Evolutionary conservation across 495 filamentous ascomycete genomes (phyloP).

Genomic region (Pyrenopolyporus hunteri): DNA sequence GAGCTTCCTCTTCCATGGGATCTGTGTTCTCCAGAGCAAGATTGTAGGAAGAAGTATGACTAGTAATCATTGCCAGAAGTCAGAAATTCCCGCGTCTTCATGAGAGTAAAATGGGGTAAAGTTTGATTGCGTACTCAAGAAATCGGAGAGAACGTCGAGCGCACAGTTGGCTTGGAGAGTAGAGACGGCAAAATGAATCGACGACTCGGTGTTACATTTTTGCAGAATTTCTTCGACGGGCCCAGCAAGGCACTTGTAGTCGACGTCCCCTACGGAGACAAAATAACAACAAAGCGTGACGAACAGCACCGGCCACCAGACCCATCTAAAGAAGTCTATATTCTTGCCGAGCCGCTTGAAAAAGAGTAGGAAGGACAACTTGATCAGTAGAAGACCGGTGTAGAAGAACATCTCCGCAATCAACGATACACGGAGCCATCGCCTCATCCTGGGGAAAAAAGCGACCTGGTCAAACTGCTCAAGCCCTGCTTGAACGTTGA

Average conservation of each 20-base stretch:
- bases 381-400: background rate
- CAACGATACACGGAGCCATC: background rate
- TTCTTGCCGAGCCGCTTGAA: background rate
- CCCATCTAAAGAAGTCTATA: background rate
- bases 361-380: background rate
- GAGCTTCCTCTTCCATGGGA: background rate
- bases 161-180: background rate
- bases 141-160: background rate
- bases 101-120: background rate
- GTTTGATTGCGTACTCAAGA: background rate
- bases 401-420: background rate
- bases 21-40: background rate
- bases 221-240: background rate
- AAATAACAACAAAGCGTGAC: background rate
- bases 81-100: background rate
- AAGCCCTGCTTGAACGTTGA: background rate
- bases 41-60: background rate
- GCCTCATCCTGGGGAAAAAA: background rate
- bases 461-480: background rate
- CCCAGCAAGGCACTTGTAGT: background rate
- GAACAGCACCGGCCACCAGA: background rate
- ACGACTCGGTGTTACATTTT: background rate
- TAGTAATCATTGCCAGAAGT: background rate
- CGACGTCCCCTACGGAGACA: background rate
- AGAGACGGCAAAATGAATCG: background rate